Conservation (phyloP, 192 early-diverging fungal genomes). For the Phycomyces blakesleeanus region DNA sequence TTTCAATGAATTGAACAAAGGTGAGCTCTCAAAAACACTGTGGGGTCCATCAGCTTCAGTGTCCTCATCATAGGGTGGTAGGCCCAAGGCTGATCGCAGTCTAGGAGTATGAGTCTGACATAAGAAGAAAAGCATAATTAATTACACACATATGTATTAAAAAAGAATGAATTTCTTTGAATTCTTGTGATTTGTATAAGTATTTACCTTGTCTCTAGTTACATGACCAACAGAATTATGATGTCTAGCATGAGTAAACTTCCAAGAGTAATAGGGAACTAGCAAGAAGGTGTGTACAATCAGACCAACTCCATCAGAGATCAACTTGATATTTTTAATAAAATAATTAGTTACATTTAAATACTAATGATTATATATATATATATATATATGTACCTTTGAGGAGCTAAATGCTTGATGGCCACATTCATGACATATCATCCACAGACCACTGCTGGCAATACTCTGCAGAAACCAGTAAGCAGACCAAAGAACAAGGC, state of each 20-base stretch:
- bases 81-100: slow-evolving; percentile 55
- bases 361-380: no score
- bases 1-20: slow-evolving; percentile 59
- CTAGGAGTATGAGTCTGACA: slow-evolving; percentile 62
- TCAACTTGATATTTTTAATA: slow-evolving; percentile 22
- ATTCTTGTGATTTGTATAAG: not conserved
- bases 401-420: slow-evolving; percentile 84
- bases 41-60: slow-evolving; percentile 25
- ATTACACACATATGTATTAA: no score
- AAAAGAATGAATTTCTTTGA: no score
- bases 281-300: slow-evolving; percentile 83
- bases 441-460: slow-evolving; percentile 88
- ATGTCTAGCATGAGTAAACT: slow-evolving; percentile 84
- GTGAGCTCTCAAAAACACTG: slow-evolving; percentile 66
- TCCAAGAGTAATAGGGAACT: slow-evolving; percentile 92
- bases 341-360: not conserved
- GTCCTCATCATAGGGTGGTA: slow-evolving; percentile 39
- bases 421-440: slow-evolving; percentile 86
- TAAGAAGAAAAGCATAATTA: slow-evolving; percentile 36
- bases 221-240: slow-evolving; percentile 88
- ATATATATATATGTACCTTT: slow-evolving; percentile 35
- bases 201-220: slow-evolving; percentile 72
- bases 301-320: slow-evolving; percentile 85
- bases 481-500: slow-evolving; percentile 63
- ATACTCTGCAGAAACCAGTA: slow-evolving; percentile 86